A percentile compares a stretch with the other conserved stretches of the same genome.
Evolutionary conservation across 164 flowering plant genomes (phyloP).

Genomic region (Annona cherimola): DNA sequence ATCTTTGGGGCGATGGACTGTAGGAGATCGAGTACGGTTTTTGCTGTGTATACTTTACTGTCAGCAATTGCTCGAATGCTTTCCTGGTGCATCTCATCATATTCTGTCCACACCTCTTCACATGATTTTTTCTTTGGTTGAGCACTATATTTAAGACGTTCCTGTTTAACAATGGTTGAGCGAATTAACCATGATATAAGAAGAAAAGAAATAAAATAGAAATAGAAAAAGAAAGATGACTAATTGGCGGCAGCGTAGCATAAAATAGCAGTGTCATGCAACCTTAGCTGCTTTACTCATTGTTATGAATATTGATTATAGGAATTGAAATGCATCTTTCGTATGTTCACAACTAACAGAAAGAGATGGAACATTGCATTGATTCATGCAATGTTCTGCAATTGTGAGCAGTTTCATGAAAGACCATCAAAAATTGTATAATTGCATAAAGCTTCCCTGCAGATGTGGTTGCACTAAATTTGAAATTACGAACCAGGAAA

Average conservation of each 20-base stretch:
- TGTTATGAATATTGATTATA: too few species aligned
- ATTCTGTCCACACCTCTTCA: conserved; percentile 67
- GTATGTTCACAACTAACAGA: too few species aligned
- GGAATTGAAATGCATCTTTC: too few species aligned
- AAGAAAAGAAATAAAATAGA: not conserved
- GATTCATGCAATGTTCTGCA: not conserved
- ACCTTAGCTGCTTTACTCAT: too few species aligned
- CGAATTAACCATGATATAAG: not conserved
- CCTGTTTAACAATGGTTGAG: conserved; percentile 22
- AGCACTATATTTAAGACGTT: conserved; percentile 11
- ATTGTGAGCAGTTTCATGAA: not conserved
- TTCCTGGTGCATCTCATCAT: conserved; percentile 57
- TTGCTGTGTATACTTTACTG: conserved; percentile 60
- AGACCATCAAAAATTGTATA: not conserved
- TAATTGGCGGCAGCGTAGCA: too few species aligned
- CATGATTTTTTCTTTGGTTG: conserved; percentile 28
- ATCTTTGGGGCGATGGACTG: conserved; percentile 58
- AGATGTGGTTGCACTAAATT: not conserved
- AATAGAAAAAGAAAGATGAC: too few species aligned
- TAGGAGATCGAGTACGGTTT: conserved; percentile 49
- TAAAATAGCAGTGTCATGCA: too few species aligned
- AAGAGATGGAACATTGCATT: too few species aligned
- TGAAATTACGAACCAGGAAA: not conserved
- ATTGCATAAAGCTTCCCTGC: not conserved
- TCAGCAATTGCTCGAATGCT: conserved; percentile 42